Evolutionary conservation across 495 filamentous ascomycete genomes (phyloP).

Genomic region (Aspergillus bertholletiae): DNA sequence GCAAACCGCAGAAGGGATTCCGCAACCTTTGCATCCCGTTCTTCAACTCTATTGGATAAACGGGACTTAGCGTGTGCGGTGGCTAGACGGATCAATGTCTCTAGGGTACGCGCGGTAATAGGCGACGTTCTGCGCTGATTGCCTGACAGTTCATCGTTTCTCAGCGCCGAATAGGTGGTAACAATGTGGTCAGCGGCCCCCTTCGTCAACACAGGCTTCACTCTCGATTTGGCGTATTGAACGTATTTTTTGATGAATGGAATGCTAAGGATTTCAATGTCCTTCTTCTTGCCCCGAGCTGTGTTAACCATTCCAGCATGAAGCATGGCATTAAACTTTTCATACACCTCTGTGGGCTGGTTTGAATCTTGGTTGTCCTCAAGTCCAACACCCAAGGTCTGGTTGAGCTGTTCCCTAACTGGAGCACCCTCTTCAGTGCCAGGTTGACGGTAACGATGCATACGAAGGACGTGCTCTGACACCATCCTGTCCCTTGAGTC

Average conservation of each 20-base stretch:
- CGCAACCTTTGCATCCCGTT: constrained; percentile 82
- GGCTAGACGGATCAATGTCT: constrained; percentile 94
- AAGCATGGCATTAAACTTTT: constrained; percentile 95
- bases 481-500: constrained; percentile 85
- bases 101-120: constrained; percentile 94
- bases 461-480: constrained; percentile 94
- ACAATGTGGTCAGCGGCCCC: constrained; percentile 91
- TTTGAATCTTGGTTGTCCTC: constrained; percentile 71
- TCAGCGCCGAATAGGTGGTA: constrained; percentile 84
- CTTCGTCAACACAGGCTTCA: constrained; percentile 89
- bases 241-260: constrained; percentile 99
- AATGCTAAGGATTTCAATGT: constrained; percentile 90
- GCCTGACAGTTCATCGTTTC: constrained; percentile 93
- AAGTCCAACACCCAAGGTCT: constrained; percentile 85
- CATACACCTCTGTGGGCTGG: constrained; percentile 82
- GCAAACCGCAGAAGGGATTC: constrained; percentile 92
- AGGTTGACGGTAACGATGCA: constrained; percentile 94
- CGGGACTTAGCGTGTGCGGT: constrained; percentile 95
- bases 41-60: constrained; percentile 88
- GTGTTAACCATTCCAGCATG: constrained; percentile 85
- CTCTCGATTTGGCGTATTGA: constrained; percentile 91
- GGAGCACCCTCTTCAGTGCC: constrained; percentile 95
- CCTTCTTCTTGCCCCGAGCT: constrained; percentile 66
- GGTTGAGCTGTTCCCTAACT: constrained; percentile 81
- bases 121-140: constrained; percentile 91